Base-by-base conservation (phyloP, 1,139 yeast species). In the Tardiomyces depauwii region DNA sequence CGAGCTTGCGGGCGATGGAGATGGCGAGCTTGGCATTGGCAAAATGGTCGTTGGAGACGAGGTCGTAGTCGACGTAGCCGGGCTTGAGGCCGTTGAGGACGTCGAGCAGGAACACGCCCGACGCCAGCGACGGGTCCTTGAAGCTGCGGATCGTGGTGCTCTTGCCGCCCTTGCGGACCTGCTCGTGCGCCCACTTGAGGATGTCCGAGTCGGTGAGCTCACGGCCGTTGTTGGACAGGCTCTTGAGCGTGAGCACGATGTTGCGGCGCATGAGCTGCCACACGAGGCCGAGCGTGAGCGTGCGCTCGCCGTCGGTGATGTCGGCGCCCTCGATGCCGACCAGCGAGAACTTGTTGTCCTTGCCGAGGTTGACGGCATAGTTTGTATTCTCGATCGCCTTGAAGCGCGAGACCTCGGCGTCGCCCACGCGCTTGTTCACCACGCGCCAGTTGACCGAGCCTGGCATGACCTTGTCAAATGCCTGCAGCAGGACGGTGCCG, bases 201-300 rank as follows among this genome's bases (percentile, higher is more conserved):
- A 91, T 89, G 63, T 91, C 97, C 28, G 78, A 52, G 68, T 91
- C 98, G 18, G 87, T 68, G 55, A 89, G 70, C 54, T 82, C 86
- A 58, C 75, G 75, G 45, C 91, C 94, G 51, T 78, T 77, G 49
- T 81, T 72, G 6, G 89, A 77, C 56, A 91, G 73, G 45, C 78
- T 75, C 48, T 84, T 73, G 62, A 91, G 76, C 1, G 98, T 91
- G 54, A 80, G 77, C 50, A 82, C 82, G 57, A 91, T 91, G 66
- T 91, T 91, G 65, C 95, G 81, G 66, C 98, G 82, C 99, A 91
- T 91, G 60, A 91, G 76, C 71, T 91, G 99, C 99, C 99, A 91
- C 39, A 91, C 97, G 51, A 91, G 76, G n/a, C 94, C 98, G 57
- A 93, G 74, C 0, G 95, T 87, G 56, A 93, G 75, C 46, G 93